These are phyloP conservation scores for Adiantum capillusveneris DNA, from an alignment of 75 land plant species.

Conservation along the genomic window DNA sequence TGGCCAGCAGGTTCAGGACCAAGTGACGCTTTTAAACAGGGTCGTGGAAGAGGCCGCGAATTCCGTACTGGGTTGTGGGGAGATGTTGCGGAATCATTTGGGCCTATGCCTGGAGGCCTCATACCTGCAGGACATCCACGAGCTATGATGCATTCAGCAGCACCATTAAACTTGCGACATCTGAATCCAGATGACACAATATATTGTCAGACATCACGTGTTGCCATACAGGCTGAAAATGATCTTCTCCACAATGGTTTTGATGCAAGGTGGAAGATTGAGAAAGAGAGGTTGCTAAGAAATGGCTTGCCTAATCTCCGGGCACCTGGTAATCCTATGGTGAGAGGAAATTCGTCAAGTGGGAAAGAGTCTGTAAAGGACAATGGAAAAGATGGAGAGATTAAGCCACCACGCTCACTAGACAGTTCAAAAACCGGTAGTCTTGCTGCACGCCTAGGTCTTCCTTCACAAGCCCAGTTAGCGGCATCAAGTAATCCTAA, in stretches of 20 bases:
- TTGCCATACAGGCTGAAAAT: neutral
- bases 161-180: neutral
- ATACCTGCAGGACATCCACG: neutral
- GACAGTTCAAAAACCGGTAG: neutral
- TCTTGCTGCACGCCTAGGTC: neutral
- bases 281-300: neutral
- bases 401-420: neutral
- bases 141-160: neutral
- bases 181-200: neutral
- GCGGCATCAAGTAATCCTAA: neutral
- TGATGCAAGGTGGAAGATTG: constrained; percentile 9
- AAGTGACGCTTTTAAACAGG: constrained; percentile 8
- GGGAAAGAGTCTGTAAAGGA: neutral
- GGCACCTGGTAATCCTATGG: neutral
- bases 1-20: constrained; percentile 6
- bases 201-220: neutral
- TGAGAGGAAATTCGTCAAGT: neutral
- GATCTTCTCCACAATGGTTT: neutral
- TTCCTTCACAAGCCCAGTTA: neutral
- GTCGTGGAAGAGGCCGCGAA: constrained; percentile 11
- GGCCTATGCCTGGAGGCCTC: neutral
- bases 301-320: neutral
- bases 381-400: neutral
- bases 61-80: neutral
- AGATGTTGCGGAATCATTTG: neutral